Conservation (phyloP, 2,329 filamentous ascomycete species). For the Xylaria sp. region DNA sequence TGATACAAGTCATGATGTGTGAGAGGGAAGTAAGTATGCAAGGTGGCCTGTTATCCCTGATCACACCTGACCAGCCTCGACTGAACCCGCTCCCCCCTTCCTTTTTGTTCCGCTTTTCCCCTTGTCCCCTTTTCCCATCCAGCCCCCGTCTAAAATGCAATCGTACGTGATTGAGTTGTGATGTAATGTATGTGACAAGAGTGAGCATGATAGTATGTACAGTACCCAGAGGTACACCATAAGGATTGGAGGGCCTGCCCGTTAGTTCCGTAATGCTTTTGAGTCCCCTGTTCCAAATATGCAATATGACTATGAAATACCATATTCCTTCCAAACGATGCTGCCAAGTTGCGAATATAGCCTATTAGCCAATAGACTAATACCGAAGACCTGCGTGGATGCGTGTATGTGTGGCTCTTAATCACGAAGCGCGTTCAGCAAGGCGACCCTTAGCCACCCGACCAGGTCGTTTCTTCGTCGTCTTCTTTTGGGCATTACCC, state of each 20-base stretch:
- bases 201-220: constrained; percentile 32
- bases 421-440: constrained; percentile 38
- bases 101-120: background rate
- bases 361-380: constrained; percentile 3
- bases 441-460: constrained; percentile 67
- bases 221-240: constrained; percentile 12
- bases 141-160: constrained; percentile 25
- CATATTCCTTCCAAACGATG: constrained; percentile 4
- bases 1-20: constrained; percentile 10
- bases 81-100: constrained; percentile 5
- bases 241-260: background rate
- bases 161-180: constrained; percentile 21
- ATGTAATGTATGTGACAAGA: constrained; percentile 11
- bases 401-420: background rate
- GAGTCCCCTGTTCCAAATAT: constrained; percentile 17
- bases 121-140: constrained; percentile 9
- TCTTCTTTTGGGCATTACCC: constrained; percentile 63
- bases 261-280: constrained; percentile 12
- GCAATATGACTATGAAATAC: constrained; percentile 25
- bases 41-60: background rate
- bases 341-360: background rate
- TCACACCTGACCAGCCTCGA: constrained; percentile 12
- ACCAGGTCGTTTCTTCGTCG: constrained; percentile 66
- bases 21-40: background rate
- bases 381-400: background rate